Base-by-base conservation (phyloP, 257 asterid species). In the Scutellaria barbata region DNA sequence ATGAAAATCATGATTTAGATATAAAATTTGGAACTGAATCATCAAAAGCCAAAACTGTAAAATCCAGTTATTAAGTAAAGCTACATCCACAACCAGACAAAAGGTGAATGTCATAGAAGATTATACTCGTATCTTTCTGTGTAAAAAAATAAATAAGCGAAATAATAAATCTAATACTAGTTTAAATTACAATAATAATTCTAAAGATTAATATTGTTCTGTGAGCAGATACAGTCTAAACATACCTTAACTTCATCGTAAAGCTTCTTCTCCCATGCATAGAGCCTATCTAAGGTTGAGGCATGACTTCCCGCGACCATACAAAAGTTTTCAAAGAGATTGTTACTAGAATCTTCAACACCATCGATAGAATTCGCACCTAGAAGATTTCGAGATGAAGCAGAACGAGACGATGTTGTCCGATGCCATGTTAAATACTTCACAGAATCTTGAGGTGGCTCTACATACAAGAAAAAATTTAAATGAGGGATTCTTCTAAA, bases 191-290 rank as follows among this genome's bases (percentile, higher is more conserved):
- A 22, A 22, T 22, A 22, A 22, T 22, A 22, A 22, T 22, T 22
- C 0, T 1, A 22, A 22, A 22, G 25, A 22, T 22, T 22, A 22
- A 22, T 22, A 22, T 3, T 20, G 8, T 8, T n/a, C 41, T 25
- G 6, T 17, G 10, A 13, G 8, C 50, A 14, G 25, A 61, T 25
- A 70, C 45, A 22, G 48, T 37, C 50, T 41, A 22, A 71, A 10
- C 87, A 33, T 81, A 87, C 99, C 99, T 95, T 92, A 76, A 95
- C 98, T 88, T 95, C 99, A 16, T 95, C 98, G 63, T 88, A 95
- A 65, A 95, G 94, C 85, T 95, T 95, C 87, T 88, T 89, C 80
- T 95, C 99, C 99, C 99, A 95, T 22, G 98, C 99, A 80, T 85
- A 86, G 50, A 95, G 87, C 79, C 97, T 81, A 75, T 92, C 99